Evolutionary conservation across 2,329 filamentous ascomycete genomes (phyloP).

Genomic region (Fusarium pilosicola): DNA sequence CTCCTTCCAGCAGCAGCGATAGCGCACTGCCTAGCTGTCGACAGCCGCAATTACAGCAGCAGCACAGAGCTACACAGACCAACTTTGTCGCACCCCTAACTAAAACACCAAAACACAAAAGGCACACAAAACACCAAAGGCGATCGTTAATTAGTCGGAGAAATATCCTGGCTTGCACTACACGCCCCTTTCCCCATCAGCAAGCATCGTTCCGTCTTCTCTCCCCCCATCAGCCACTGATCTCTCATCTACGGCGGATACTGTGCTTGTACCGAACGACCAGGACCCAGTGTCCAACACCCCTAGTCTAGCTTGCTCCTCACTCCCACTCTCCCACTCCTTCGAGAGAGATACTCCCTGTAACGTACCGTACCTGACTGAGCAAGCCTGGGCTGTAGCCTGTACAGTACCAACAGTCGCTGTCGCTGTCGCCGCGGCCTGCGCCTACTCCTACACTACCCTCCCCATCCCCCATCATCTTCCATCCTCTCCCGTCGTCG

Average conservation of each 20-base stretch:
- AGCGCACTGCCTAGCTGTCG: background rate
- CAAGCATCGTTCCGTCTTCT: constrained; percentile 21
- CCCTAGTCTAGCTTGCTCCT: constrained; percentile 27
- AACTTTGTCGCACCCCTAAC: constrained; percentile 21
- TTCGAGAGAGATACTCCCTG: background rate
- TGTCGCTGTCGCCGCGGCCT: constrained; percentile 9
- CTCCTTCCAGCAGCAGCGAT: constrained; percentile 10
- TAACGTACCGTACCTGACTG: background rate
- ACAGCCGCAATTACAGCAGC: background rate
- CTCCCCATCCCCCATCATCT: constrained; percentile 30
- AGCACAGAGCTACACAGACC: background rate
- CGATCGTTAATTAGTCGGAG: constrained; percentile 40
- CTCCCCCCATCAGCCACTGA: constrained; percentile 14
- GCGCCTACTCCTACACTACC: constrained; percentile 34
- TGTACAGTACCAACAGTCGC: constrained; percentile 3
- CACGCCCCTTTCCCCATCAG: constrained; percentile 14
- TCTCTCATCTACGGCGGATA: constrained; percentile 14
- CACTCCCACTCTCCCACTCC: constrained; percentile 1
- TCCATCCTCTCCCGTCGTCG: constrained; percentile 16
- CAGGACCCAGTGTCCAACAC: constrained; percentile 24
- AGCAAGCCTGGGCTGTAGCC: background rate
- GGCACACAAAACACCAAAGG: constrained; percentile 23
- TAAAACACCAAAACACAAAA: constrained; percentile 1
- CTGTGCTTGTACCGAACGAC: background rate
- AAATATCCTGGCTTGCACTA: constrained; percentile 32